Evolutionary conservation across 2,329 filamentous ascomycete genomes (phyloP).

Genomic region (Thelonectria blattea): DNA sequence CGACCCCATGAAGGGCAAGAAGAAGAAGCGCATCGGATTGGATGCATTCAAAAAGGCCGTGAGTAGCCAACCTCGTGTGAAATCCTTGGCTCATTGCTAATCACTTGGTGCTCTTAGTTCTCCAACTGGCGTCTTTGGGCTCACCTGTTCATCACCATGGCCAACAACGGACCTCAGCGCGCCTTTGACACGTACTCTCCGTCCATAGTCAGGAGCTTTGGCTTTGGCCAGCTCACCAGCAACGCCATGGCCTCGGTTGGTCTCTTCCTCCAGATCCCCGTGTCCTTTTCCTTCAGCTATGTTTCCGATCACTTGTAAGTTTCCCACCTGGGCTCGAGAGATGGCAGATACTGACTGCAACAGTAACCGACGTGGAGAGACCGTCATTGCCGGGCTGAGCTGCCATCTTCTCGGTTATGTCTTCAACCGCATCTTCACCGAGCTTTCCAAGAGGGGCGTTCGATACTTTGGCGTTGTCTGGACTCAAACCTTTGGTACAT

Average conservation of each 20-base stretch:
- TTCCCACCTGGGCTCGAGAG: neutral
- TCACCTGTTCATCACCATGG: slow-evolving; percentile 57
- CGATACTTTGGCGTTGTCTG: slow-evolving; percentile 62
- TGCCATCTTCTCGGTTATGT: slow-evolving; percentile 58
- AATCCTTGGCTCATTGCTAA: neutral
- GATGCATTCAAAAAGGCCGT: slow-evolving; percentile 52
- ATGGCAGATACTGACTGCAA: neutral
- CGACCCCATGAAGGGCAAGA: slow-evolving; percentile 53
- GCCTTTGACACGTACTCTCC: slow-evolving; percentile 60
- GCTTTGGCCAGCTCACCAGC: slow-evolving; percentile 53
- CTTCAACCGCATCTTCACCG: slow-evolving; percentile 60
- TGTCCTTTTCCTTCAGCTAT: slow-evolving; percentile 58
- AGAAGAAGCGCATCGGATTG: slow-evolving; percentile 54
- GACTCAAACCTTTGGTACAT: slow-evolving; percentile 61
- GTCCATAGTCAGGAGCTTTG: slow-evolving; percentile 59
- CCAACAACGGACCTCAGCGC: slow-evolving; percentile 55
- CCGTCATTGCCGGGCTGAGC: slow-evolving; percentile 55
- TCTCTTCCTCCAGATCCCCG: slow-evolving; percentile 58
- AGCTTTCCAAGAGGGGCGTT: slow-evolving; percentile 48
- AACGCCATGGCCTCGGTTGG: slow-evolving; percentile 64
- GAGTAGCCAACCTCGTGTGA: slow-evolving; percentile 22
- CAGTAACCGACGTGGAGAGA: slow-evolving; percentile 56
- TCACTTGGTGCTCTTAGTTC: slow-evolving; percentile 42
- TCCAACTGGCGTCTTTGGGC: slow-evolving; percentile 58
- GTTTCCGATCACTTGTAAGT: slow-evolving; percentile 59